Conservation (phyloP, 441 rosid species). For the Pelargonium australe region DNA sequence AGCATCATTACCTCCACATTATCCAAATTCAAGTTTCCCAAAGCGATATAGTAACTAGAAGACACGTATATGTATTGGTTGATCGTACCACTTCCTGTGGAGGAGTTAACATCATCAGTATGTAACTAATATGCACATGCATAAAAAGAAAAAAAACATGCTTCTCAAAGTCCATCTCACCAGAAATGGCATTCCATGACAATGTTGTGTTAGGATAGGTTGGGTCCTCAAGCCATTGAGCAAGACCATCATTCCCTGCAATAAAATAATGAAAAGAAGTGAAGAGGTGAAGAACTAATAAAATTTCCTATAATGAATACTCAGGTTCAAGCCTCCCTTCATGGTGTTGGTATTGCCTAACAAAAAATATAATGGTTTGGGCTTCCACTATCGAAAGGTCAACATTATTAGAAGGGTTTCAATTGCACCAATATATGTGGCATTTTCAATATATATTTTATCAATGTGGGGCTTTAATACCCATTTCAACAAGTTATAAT, state of each 20-base stretch:
- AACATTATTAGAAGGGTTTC: too few relatives aligned
- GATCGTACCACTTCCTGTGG: conserved; percentile 60
- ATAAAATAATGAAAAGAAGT: conserved; percentile 18
- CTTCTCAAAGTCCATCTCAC: conserved; percentile 33
- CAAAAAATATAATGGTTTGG: too few relatives aligned
- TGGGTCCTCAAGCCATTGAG: conserved; percentile 79
- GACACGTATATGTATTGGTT: conserved; percentile 55
- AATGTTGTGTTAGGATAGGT: conserved; percentile 77
- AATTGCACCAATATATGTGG: too few relatives aligned
- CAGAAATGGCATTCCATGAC: conserved; percentile 78
- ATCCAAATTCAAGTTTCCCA: conserved; percentile 74
- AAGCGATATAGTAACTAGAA: conserved; percentile 69
- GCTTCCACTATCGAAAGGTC: too few relatives aligned
- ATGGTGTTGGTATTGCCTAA: too few relatives aligned
- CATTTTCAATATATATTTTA: too few relatives aligned
- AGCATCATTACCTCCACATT: conserved; percentile 55
- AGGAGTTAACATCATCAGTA: conserved; percentile 15
- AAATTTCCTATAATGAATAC: not conserved
- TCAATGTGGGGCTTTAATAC: too few relatives aligned
- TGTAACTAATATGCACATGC: conserved; percentile 14
- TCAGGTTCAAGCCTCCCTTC: not conserved
- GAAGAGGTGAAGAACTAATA: conserved; percentile 14
- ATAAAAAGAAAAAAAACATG: conserved; percentile 8
- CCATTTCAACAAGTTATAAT: too few relatives aligned
- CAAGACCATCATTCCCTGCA: conserved; percentile 77